phyloP scores from a whole-genome alignment of 2,329 filamentous ascomycete genomes.

The Fusarium sp. region DNA sequence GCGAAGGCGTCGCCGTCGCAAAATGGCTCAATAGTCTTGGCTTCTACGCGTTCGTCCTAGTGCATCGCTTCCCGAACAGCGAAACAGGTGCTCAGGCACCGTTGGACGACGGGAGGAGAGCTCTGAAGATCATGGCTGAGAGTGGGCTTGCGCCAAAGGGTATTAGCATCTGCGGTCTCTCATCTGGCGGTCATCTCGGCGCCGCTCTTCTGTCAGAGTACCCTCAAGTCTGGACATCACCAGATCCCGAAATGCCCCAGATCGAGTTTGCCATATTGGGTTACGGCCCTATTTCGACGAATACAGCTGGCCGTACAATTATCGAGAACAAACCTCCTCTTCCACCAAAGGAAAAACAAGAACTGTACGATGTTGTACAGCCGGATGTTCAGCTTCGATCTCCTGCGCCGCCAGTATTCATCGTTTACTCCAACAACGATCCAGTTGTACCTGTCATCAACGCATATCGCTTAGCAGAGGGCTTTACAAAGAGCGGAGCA shows the following conservation, averaged over 20 bases:
- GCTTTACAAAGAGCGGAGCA: slow-evolving; percentile 8
- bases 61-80: slow-evolving; percentile 37
- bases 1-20: slow-evolving; percentile 34
- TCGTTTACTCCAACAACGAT: slow-evolving; percentile 41
- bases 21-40: slow-evolving; percentile 38
- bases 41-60: slow-evolving; percentile 39
- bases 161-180: slow-evolving; percentile 36
- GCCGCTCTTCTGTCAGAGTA: slow-evolving; percentile 37
- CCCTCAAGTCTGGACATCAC: slow-evolving; percentile 28
- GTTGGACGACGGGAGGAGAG: slow-evolving; percentile 36
- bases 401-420: slow-evolving; percentile 25
- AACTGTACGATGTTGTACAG: slow-evolving; percentile 31
- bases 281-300: slow-evolving; percentile 38
- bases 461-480: slow-evolving; percentile 35
- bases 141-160: slow-evolving; percentile 20
- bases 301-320: slow-evolving; percentile 33
- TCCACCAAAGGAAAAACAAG: slow-evolving; percentile 34
- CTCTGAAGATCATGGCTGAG: slow-evolving; percentile 29
- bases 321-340: slow-evolving; percentile 35
- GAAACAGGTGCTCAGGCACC: slow-evolving; percentile 27
- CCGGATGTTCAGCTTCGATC: slow-evolving; percentile 33
- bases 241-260: slow-evolving; percentile 14
- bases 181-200: slow-evolving; percentile 37
- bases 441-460: slow-evolving; percentile 36
- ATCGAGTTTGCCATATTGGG: slow-evolving; percentile 34